Evolutionary conservation across 2,329 filamentous ascomycete genomes (phyloP), one percentile per base, ranked within the genome.

Genomic region (Sarocladium kiliense): DNA sequence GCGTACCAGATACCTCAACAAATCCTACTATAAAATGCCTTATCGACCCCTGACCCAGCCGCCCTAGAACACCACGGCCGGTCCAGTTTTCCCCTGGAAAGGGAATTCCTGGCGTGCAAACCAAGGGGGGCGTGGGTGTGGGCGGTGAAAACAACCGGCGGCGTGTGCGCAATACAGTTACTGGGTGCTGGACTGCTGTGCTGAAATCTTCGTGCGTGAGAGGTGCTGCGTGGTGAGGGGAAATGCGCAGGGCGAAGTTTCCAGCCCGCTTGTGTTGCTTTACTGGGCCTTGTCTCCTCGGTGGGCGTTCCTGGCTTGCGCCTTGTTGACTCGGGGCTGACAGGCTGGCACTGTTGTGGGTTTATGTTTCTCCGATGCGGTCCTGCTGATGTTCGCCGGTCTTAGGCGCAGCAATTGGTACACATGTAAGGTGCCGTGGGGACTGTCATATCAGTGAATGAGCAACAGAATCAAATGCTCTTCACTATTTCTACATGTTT

Each of bases 201-300:
- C 63, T 64, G 60, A 64, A 47, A 47, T 27, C 25, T 47, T 47
- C 44, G 25, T 47, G 44, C 44, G 62, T 61, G 64, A 60, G 60
- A 58, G 54, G 57, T 58, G 55, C 56, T 60, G 55, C 56, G 58
- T 58, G 58, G 62, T 61, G 63, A 65, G 58, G 62, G 60, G 60
- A 64, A 61, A 59, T 65, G 58, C 44, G 44, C 44, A 47, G 44
- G 44, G 44, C 63, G 61, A 62, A 61, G 55, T 57, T 57, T 60
- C 62, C 44, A 47, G 44, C 44, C 44, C 44, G 44, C 44, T 47
- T 47, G 25, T 21, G 41, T 47, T 47, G 44, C 44, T 47, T 47
- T 47, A 47, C 44, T 47, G 44, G 44, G 44, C 12, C 44, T 47
- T 27, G 25, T 26, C 9, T 27, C 16, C 14, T 47, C 3, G 10